Base-by-base conservation (phyloP, 257 asterid species). In the Nicotiana undulata region DNA sequence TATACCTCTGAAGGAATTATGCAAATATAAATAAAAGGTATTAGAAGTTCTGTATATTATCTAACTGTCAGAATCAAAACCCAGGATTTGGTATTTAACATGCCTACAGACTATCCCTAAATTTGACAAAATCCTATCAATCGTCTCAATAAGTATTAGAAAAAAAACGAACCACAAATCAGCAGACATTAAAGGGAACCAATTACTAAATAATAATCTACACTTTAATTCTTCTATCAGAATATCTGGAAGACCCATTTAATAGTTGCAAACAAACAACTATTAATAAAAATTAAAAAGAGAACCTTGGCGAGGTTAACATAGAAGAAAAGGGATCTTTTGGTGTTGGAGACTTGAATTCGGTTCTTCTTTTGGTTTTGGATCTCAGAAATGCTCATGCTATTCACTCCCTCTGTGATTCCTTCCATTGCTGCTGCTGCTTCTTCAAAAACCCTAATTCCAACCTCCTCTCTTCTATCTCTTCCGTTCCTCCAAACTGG, bases 321-420 rank as follows among this genome's bases (percentile, higher is more conserved):
- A 63, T 88, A 86, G 66, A 86, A 88, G 80, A 88, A 86, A 70
- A 88, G 85, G 67, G 91, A 83, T 81, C 76, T 88, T 82, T 88
- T 88, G 70, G 91, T 81, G 79, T 85, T 86, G 83, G 91, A 88
- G 53, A 88, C 89, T 81, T 84, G 91, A 76, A 88, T 86, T 58
- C 86, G 74, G 82, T 81, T 86, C 55, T 83, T 85, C 83, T 82
- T 86, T 34, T 70, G 78, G 13, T 4, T 15, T 51, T 51, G 74
- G 59, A 9, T 40, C 72, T 81, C 83, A 28, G 76, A 40, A 24
- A 81, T 18, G 22, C 2, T 56, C 10, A 81, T 26, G 78, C 13
- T 81, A 70, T 37, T 70, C 52, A 75, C 60, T 20, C 84, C 88
- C 29, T 84, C 86, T 13, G 70, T 55, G 22, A 80, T 75, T 61